Evolutionary conservation across 768 basidiomycete genomes (phyloP), one percentile per base, ranked within the genome.

Genomic region (Lentinula guzmanii): DNA sequence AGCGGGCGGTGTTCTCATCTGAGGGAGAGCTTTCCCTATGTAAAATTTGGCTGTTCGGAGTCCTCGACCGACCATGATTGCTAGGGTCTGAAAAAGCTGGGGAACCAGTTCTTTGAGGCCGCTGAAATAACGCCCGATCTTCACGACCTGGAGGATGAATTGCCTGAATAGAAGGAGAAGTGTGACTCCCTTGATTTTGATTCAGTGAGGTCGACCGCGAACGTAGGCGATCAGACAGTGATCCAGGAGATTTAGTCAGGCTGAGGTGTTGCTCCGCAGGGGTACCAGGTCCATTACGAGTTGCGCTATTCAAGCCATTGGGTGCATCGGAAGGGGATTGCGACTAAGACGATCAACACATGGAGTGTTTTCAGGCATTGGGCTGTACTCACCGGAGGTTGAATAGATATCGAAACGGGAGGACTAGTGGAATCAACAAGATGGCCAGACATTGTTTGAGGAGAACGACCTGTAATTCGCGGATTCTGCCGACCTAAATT

Each of bases 261-360:
- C 34, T 50, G 8, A 48, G 43, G 21, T 59, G 50, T 28, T 18
- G 54, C 21, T 43, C 34, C 6, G 33, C 4, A 18, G 54, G 54
- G 7, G 37, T 56, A 24, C 54, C 54, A 39, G 37, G 11, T 18
- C 35, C 54, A 39, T 15, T 11, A 16, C 37, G 37, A 37, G 37
- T 15, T 16, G 45, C n/a, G 33, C 58, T 34, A 37, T 59, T 48
- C 43, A 59, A 48, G n/a, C 37, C 43, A 50, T 15, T 45, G 9
- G 58, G 58, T 46, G 33, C 58, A 24, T 59, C 58, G 2, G 58
- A 59, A n/a, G 58, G 58, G 33, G 58, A 59, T 24, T 59, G 43
- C n/a, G 58, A 59, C 58, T 59, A 15, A 34, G 1, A 7, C 31
- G 58, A 35, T 59, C 34, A 48, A 28, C 16, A 34, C 28, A 28